Evolutionary conservation across 768 basidiomycete species (phyloP), one percentile per base, ranked within the genome.

Genomic region (Macrolepiota dolichaula): DNA sequence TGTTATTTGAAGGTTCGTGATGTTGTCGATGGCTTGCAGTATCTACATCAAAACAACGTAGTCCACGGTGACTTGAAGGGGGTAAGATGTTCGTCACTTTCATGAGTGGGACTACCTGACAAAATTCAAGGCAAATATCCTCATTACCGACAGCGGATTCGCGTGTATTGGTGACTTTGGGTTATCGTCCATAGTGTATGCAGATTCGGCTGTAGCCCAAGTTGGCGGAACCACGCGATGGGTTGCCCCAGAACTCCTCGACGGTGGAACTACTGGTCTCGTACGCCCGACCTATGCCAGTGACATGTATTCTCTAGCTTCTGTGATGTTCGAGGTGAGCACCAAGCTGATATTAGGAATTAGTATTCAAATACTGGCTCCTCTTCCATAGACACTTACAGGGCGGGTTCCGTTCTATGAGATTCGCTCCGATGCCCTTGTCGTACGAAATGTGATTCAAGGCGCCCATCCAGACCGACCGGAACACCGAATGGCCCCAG

Each of bases 81-180:
- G 38, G 67, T 68, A 51, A 32, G 63, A 25, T 15, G 36, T n/a
- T 27, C 32, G 57, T 11, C 25, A 5, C 15, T 2, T 19, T n/a
- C 17, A 24, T 11, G 9, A 6, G 24, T 32, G 25, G 7, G 5
- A n/a, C 40, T 42, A n/a, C 22, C 32, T 40, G 19, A 29, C 13
- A 42, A 42, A 13, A 46, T 22, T 36, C 3, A 49, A 69, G 68
- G 10, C 15, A 5, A 69, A 68, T 35, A 58, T 69, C 37, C 62
- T 69, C 35, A 51, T 69, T 9, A 51, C 59, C 10, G 25, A 24
- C 13, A 57, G 55, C 7, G 68, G 67, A n/a, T 47, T 59, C 27
- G 67, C 67, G 7, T 63, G 63, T 32, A 46, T 70, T 4, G 65
- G 63, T 2, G 69, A 67, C 52, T 69, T 70, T 37, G 68, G 69